Evolutionary conservation across 164 flowering plant species (phyloP).

Genomic region (Stephania japonica): DNA sequence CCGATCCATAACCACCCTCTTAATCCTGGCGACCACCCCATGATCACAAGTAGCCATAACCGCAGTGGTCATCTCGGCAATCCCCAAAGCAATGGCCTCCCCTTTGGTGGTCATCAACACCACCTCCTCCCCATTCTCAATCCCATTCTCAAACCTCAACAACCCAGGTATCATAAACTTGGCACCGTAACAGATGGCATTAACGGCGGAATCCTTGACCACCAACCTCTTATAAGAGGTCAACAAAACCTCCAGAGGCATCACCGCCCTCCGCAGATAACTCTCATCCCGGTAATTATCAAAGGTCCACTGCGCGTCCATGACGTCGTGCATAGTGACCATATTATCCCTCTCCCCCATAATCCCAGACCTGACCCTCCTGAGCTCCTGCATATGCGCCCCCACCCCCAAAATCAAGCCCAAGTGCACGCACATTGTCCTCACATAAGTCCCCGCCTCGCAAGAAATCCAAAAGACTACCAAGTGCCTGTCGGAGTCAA

Average conservation of each 20-base stretch:
- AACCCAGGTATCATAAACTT: constrained; percentile 79
- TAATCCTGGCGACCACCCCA: constrained; percentile 72
- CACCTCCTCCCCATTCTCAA: constrained; percentile 67
- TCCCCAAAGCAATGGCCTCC: constrained; percentile 73
- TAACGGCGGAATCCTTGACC: constrained; percentile 81
- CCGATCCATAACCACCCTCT: constrained; percentile 85
- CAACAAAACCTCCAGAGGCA: constrained; percentile 66
- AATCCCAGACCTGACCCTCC: constrained; percentile 74
- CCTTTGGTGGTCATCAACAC: constrained; percentile 81
- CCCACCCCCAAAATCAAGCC: constrained; percentile 73
- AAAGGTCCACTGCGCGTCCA: constrained; percentile 73
- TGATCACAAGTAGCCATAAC: constrained; percentile 88
- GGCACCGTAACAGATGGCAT: constrained; percentile 82
- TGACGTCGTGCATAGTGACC: constrained; percentile 79
- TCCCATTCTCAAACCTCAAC: constrained; percentile 72
- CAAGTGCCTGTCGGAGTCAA: constrained; percentile 56
- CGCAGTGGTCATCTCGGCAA: constrained; percentile 80
- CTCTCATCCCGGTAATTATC: constrained; percentile 60
- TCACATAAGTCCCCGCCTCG: constrained; percentile 77
- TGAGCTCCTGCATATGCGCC: constrained; percentile 76
- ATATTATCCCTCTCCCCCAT: constrained; percentile 74
- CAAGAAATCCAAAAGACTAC: constrained; percentile 82
- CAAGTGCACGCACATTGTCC: constrained; percentile 76
- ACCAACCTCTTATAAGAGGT: constrained; percentile 77
- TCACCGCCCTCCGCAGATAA: constrained; percentile 59